phyloP scores from a whole-genome alignment of 768 basidiomycete species.

The Termitomyces sp. region DNA sequence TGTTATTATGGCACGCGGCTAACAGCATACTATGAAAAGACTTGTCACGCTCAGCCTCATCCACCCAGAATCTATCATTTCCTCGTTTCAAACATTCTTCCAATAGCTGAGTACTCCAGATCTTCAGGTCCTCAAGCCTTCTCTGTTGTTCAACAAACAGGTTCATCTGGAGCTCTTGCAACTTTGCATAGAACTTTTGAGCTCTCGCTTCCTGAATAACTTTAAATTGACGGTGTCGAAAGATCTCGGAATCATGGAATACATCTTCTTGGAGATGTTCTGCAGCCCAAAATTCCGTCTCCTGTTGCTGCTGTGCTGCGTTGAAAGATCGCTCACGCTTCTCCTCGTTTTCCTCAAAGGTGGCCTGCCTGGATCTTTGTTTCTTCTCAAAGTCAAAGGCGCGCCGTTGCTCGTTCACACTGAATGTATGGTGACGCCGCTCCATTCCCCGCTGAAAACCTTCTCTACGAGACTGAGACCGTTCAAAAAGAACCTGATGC shows the following conservation, averaged over 20 bases:
- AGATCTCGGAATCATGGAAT: not conserved
- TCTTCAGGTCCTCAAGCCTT: not conserved
- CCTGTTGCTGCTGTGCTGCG: not conserved
- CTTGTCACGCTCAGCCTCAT: not conserved
- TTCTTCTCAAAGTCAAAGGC: not conserved
- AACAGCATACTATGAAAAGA: not conserved
- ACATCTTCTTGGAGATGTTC: not conserved
- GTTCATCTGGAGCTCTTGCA: not conserved
- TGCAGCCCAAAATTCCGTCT: not conserved
- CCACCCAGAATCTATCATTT: not conserved
- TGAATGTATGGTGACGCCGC: constrained; percentile 3
- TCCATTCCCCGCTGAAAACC: constrained; percentile 1
- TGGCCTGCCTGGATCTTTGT: not conserved
- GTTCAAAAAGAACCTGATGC: not conserved
- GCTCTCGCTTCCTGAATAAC: not conserved
- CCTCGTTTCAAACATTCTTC: not conserved
- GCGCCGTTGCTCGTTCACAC: constrained; percentile 3
- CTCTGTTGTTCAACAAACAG: constrained; percentile 1
- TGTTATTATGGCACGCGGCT: not conserved
- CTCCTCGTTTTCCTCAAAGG: constrained; percentile 3
- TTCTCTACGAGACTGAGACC: constrained; percentile 2
- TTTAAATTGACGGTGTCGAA: not conserved
- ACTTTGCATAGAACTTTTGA: not conserved
- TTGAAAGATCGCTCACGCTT: not conserved
- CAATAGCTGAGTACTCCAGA: constrained; percentile 1